phyloP scores from a whole-genome alignment of 2,329 filamentous ascomycete genomes.

The Aspergillus arachidicola region DNA sequence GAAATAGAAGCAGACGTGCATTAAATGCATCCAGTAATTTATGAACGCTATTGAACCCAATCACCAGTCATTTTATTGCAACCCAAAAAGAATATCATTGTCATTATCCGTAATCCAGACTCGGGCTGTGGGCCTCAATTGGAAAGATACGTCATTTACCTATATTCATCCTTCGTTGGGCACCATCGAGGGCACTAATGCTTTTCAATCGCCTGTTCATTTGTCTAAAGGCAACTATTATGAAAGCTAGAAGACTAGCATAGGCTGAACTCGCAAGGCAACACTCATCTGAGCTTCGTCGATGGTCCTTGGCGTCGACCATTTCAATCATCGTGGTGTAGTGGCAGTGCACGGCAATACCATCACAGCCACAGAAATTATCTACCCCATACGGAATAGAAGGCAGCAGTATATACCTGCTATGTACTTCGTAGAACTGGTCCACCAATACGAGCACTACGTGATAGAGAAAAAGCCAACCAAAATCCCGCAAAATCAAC shows the following conservation, averaged over 20 bases:
- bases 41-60: neutral
- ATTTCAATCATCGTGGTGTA: neutral
- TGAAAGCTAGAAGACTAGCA: neutral
- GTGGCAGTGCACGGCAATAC: neutral
- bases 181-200: neutral
- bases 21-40: neutral
- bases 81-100: neutral
- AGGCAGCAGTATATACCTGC: neutral
- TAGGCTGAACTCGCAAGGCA: neutral
- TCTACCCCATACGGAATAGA: neutral
- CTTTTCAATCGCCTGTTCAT: neutral
- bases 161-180: neutral
- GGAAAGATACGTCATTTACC: neutral
- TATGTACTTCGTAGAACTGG: too few species aligned
- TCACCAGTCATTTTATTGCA: neutral
- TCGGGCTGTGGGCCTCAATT: neutral
- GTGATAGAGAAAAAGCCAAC: too few species aligned
- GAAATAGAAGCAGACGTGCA: constrained; percentile 1
- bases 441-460: too few species aligned
- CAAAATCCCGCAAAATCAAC: too few species aligned
- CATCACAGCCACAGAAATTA: neutral
- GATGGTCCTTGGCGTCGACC: neutral
- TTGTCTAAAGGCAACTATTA: neutral
- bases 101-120: neutral
- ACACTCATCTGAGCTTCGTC: neutral